A percentile compares a stretch with the other conserved stretches of the same genome.
Conservation (phyloP, 176 grass and related monocot genomes). For the Aegilops bicornis region DNA sequence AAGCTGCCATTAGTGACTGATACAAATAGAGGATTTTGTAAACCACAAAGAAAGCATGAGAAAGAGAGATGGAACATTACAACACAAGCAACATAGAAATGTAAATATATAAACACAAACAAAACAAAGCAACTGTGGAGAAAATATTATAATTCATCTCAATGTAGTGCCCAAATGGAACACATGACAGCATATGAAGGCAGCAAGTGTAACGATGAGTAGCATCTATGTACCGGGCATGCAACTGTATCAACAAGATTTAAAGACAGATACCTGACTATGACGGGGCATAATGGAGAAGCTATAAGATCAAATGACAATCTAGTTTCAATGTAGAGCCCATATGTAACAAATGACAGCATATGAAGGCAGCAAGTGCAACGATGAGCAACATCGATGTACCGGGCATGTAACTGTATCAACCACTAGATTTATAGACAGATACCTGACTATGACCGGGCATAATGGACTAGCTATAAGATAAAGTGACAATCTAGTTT, state of each 20-base stretch:
- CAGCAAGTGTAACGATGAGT: constrained; percentile 33
- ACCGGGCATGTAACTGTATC: constrained; percentile 49
- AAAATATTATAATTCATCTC: not conserved
- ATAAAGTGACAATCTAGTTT: not conserved
- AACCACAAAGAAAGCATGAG: not conserved
- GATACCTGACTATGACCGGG: constrained; percentile 47
- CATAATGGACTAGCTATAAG: not conserved
- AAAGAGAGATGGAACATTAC: not conserved
- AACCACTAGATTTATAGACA: constrained; percentile 33
- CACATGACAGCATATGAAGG: constrained; percentile 38
- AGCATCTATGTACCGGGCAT: constrained; percentile 31
- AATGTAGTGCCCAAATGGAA: constrained; percentile 48
- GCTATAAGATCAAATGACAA: not conserved
- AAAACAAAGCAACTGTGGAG: not conserved
- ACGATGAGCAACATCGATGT: constrained; percentile 33
- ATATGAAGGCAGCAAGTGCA: constrained; percentile 3
- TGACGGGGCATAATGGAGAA: not conserved
- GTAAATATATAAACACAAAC: not conserved
- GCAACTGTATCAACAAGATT: constrained; percentile 49
- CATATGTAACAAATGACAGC: constrained; percentile 50
- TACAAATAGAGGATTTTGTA: not conserved
- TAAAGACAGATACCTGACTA: constrained; percentile 49
- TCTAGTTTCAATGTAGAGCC: not conserved
- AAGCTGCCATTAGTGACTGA: too few relatives aligned
- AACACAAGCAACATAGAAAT: not conserved